Conservation (phyloP, 305 asterid species). For the Solanum hybrid region DNA sequence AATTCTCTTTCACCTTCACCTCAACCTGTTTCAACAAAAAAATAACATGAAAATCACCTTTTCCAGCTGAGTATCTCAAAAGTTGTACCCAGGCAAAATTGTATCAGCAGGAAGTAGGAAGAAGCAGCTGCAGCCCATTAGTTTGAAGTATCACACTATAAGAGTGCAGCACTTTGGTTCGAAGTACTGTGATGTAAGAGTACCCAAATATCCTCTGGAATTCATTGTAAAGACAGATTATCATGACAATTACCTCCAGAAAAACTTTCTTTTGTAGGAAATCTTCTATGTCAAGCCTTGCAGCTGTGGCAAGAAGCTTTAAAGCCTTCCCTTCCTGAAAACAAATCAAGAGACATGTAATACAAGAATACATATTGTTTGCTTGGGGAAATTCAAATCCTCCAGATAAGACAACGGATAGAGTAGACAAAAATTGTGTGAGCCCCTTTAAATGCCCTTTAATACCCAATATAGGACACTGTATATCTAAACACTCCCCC, state of each 20-base stretch:
- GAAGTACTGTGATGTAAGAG: background rate
- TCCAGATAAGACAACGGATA: background rate
- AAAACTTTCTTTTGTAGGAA: slow-evolving; percentile 93
- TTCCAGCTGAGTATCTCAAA: background rate
- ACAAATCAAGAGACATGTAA: slow-evolving; percentile 5
- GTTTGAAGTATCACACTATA: background rate
- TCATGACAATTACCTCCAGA: slow-evolving; percentile 55
- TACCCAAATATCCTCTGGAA: background rate
- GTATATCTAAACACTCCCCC: background rate
- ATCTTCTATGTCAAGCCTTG: slow-evolving; percentile 95
- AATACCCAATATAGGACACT: background rate
- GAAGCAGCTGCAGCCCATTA: background rate
- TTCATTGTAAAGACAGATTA: background rate
- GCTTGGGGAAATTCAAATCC: background rate
- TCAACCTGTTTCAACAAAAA: slow-evolving; percentile 43
- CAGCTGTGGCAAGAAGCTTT: slow-evolving; percentile 88
- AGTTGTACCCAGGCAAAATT: background rate
- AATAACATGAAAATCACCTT: background rate
- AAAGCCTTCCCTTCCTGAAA: slow-evolving; percentile 87
- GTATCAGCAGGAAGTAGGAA: background rate
- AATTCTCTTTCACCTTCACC: slow-evolving; percentile 87
- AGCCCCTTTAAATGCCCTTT: background rate
- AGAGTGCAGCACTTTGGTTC: background rate
- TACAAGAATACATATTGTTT: background rate
- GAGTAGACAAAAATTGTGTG: background rate